Evolutionary conservation across 495 filamentous ascomycete genomes (phyloP).

Genomic region (Penicillium taxi): DNA sequence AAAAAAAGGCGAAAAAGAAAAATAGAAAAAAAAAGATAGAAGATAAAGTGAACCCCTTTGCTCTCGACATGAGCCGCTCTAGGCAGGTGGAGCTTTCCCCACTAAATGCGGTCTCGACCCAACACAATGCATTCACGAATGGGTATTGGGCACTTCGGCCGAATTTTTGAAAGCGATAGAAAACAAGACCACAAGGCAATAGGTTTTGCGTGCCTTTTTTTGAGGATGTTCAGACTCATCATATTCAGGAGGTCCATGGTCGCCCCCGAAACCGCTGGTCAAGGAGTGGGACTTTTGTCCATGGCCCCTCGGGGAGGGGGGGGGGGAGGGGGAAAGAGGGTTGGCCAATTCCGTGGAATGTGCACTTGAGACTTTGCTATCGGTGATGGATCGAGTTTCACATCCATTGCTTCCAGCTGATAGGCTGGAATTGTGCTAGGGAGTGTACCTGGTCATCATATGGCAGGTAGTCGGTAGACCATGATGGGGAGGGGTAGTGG

Average conservation of each 20-base stretch:
- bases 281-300: not conserved
- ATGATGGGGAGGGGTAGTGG: conserved; percentile 36
- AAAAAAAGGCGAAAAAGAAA: not conserved
- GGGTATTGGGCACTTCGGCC: not conserved
- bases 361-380: too few species aligned
- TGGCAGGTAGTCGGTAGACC: conserved; percentile 31
- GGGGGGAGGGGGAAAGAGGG: too few species aligned
- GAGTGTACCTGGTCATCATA: conserved; percentile 34
- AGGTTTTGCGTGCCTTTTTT: not conserved
- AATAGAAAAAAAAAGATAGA: conserved; percentile 1
- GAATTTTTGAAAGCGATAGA: not conserved
- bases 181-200: not conserved
- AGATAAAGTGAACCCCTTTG: not conserved
- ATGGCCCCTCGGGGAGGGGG: conserved; percentile 1
- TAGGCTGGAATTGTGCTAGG: conserved; percentile 22
- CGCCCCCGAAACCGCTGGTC: not conserved
- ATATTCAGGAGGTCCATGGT: not conserved
- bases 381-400: too few species aligned
- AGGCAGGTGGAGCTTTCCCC: conserved; percentile 6
- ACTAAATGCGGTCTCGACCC: conserved; percentile 5
- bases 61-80: not conserved
- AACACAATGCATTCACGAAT: conserved; percentile 5
- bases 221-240: not conserved
- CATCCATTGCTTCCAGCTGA: conserved; percentile 28
- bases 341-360: too few species aligned